Evolutionary conservation across 2,329 filamentous ascomycete genomes (phyloP), one percentile per base, ranked within the genome.

Genomic region (Rhynchosporium graminicola): DNA sequence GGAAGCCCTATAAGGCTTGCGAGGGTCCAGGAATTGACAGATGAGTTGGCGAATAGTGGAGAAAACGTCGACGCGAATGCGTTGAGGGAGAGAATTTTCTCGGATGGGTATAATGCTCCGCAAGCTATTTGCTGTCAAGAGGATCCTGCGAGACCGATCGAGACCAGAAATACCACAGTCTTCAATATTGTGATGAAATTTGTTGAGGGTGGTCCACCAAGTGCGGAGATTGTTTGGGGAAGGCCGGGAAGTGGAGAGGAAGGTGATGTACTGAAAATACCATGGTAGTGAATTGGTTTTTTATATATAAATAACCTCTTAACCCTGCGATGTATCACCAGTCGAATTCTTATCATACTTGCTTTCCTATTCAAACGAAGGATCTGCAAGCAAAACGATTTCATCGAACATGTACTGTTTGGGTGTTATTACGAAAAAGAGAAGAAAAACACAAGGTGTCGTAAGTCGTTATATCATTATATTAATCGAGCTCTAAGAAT

Each of bases 151-250:
- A 67, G 65, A 1, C 70, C 72, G 43, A 66, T 70, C 4, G 71
- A 72, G 12, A 70, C 65, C 10, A 71, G 74, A 8, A 74, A 68
- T 36, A 74, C 68, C 50, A 72, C 75, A 7, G 65, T 76, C 38
- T 77, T 77, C 57, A 76, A 76, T 31, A 77, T 77, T 45, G 69
- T 76, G 28, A 76, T 75, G 72, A 68, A 72, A 42, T 63, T 76
- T 57, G 45, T 15, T 2, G 57, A 60, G 3, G 64, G 61, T 1
- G 26, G 57, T 52, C 66, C 71, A 10, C 63, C 70, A 4, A 56
- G 61, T 13, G 75, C 73, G n/a, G 74, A 77, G 65, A 68, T 77
- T 15, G 74, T 76, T 7, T 67, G 60, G 63, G 65, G 65, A 12
- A 57, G 45, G 52, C 65, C 65, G 4, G 63, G 63, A 12, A 65